These are phyloP conservation scores for Stygiomarasmius scandens DNA, from an alignment of 1,284 basidiomycete genomes.

Conservation along the genomic window DNA sequence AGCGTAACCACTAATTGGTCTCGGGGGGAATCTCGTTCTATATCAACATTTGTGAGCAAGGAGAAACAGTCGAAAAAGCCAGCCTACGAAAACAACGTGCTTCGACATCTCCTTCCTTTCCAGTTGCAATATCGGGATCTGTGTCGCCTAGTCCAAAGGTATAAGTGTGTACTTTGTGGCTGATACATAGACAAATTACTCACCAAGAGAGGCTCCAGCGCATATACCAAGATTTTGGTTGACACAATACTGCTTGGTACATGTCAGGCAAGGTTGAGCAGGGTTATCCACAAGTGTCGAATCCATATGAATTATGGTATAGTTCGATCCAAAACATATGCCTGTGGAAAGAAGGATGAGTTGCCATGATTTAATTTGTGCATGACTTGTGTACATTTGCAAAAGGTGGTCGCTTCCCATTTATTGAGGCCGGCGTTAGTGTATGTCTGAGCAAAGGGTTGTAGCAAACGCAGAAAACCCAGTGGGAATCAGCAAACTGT, in stretches of 20 bases:
- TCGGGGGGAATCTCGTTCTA: conserved; percentile 16
- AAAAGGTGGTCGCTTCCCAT: conserved; percentile 84
- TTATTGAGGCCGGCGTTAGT: conserved; percentile 54
- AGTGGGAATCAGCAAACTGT: no score
- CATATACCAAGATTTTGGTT: conserved; percentile 91
- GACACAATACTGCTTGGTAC: conserved; percentile 94
- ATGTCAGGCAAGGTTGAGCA: conserved; percentile 87
- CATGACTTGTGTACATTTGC: conserved; percentile 64
- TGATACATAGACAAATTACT: background rate
- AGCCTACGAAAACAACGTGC: conserved; percentile 91
- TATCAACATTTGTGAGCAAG: background rate
- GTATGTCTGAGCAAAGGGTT: background rate
- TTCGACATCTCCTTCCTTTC: conserved; percentile 95
- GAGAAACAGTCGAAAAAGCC: background rate
- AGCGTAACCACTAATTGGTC: conserved; percentile 70
- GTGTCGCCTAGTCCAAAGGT: conserved; percentile 48
- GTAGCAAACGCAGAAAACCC: no score
- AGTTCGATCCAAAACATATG: conserved; percentile 88
- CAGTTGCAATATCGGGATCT: conserved; percentile 89
- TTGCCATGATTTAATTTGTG: conserved; percentile 7
- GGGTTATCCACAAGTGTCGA: conserved; percentile 82
- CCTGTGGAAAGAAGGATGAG: conserved; percentile 47
- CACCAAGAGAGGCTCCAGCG: conserved; percentile 77
- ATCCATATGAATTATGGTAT: conserved; percentile 84
- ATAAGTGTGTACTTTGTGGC: background rate